Evolutionary conservation across 768 basidiomycete genomes (phyloP).

Genomic region (Kwoniella sp.): DNA sequence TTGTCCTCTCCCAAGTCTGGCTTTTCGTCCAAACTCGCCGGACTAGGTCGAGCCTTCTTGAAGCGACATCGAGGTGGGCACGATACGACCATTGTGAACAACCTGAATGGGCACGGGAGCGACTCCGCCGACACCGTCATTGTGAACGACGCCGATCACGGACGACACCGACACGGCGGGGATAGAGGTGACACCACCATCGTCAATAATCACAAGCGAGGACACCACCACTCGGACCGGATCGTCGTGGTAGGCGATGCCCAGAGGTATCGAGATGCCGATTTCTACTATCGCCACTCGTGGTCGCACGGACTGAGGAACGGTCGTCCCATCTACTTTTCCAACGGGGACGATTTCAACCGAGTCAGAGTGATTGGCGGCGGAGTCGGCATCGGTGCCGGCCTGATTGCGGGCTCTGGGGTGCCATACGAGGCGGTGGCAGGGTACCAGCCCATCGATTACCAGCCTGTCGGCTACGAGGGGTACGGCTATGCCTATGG

Average conservation of each 20-base stretch:
- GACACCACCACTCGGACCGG: conserved; percentile 11
- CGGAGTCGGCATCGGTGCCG: neutral
- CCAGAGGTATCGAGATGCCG: conserved; percentile 14
- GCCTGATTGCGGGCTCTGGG: neutral
- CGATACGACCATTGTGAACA: conserved; percentile 6
- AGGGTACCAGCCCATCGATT: neutral
- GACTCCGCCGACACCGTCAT: conserved; percentile 2
- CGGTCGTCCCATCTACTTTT: conserved; percentile 19
- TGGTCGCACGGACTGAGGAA: conserved; percentile 9
- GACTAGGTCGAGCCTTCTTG: conserved; percentile 19
- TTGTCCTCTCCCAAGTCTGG: conserved; percentile 1
- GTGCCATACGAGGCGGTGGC: neutral
- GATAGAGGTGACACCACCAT: conserved; percentile 3
- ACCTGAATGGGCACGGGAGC: conserved; percentile 1
- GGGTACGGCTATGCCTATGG: neutral
- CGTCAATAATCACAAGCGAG: conserved; percentile 14
- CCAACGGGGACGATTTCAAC: conserved; percentile 14
- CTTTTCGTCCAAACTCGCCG: conserved; percentile 7
- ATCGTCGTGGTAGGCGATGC: conserved; percentile 16
- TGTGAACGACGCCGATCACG: conserved; percentile 6
- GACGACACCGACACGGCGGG: conserved; percentile 13
- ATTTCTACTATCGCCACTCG: conserved; percentile 15
- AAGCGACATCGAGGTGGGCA: conserved; percentile 13
- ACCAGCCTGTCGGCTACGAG: conserved; percentile 1
- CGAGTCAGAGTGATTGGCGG: conserved; percentile 10